These are phyloP conservation scores for Fusarium oligoseptatum DNA, from an alignment of 2,329 filamentous ascomycete species.

Conservation along the genomic window DNA sequence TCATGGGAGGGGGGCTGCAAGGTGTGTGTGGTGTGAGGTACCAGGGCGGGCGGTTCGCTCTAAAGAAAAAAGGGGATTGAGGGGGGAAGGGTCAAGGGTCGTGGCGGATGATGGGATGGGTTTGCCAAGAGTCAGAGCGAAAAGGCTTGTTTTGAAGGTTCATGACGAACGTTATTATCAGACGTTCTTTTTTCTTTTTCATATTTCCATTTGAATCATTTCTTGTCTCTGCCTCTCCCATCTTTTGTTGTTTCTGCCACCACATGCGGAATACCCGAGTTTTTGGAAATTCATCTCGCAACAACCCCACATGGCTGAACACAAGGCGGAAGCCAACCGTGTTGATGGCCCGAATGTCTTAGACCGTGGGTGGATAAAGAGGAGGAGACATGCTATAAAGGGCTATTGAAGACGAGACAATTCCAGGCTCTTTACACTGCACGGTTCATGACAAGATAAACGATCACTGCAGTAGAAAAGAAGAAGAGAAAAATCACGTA, in stretches of 20 bases:
- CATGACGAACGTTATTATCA: not conserved
- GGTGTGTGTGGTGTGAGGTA: slow-evolving; percentile 2
- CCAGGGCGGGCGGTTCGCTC: not conserved
- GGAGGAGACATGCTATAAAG: not conserved
- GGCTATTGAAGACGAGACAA: not conserved
- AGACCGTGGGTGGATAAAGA: not conserved
- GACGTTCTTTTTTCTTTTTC: not conserved
- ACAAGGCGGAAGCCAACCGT: not conserved
- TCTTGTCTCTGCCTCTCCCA: not conserved
- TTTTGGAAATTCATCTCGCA: not conserved
- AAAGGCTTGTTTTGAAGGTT: not conserved
- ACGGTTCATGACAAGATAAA: not conserved
- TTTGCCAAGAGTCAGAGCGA: not conserved
- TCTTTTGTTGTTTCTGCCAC: not conserved
- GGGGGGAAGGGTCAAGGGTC: not conserved
- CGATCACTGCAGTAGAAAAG: not conserved
- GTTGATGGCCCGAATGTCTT: not conserved
- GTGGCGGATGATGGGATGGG: not conserved
- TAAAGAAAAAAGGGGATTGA: not conserved
- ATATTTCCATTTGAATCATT: not conserved
- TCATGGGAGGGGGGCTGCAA: not conserved
- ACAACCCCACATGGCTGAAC: not conserved
- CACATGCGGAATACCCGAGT: not conserved
- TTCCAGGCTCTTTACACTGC: not conserved
- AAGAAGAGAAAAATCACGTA: not conserved